Evolutionary conservation across 2,329 filamentous ascomycete genomes (phyloP), one percentile per base, ranked within the genome.

Genomic region (Biscogniauxia sp.): DNA sequence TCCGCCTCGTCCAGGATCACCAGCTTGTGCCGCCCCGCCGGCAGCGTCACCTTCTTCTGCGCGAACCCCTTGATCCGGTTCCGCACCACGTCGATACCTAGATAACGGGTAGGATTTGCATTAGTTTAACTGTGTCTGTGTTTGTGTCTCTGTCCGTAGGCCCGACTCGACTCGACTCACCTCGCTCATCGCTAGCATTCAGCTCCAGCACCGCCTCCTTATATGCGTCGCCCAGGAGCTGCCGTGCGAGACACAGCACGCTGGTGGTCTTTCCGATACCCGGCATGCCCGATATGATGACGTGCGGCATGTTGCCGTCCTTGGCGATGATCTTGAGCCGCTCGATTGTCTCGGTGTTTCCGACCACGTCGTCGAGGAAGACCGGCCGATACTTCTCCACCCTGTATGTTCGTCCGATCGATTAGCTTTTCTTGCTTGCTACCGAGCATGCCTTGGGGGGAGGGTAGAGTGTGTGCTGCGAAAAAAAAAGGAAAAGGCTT

Each of bases 241-340:
- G 94, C 61, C 94, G 86, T 19, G 95, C 95, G 53, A 99, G 86
- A 74, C 95, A 98, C 63, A 98, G 81, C 59, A 99, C 89, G 59
- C 93, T 97, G 0, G 95, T 98, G 3, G 95, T 99, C 82, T 99
- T 99, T 76, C 95, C 95, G 72, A 98, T 99, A 73, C 95, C 95
- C 20, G 95, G 95, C 93, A 97, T 98, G 62, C 95, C 95, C n/a
- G 92, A 97, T 72, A 99, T 98, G 77, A 99, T 98, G 72, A 99
- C 87, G 78, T 99, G 95, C 2, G 95, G 95, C 93, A 99, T 97
- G 78, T 99, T 99, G 69, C 95, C 95, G 79, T 98, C 95, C 77
- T 93, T 95, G 53, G 95, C 93, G 70, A 99, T 98, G 72, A 99
- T 98, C 75, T 98, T 98, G 70, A 99, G 82, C 58, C 95, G 90